A percentile compares a stretch with the other conserved stretches of the same genome.
phyloP scores from a whole-genome alignment of 2,329 filamentous ascomycete genomes.

The Penicillium concentricum region DNA sequence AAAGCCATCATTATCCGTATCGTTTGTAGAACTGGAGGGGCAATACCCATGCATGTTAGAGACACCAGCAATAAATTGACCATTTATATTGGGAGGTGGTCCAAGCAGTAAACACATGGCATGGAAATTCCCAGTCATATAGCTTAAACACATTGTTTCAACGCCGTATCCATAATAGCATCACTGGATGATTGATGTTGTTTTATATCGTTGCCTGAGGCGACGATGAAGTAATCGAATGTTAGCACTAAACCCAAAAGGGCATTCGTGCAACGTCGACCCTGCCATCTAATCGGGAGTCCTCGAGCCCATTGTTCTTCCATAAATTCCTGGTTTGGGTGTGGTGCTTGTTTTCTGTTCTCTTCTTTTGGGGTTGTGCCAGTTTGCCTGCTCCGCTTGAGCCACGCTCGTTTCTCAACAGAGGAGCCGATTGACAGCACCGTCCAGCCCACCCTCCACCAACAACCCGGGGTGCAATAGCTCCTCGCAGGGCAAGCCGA shows the following conservation, averaged over 20 bases:
- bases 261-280: constrained; percentile 17
- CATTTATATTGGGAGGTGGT: neutral
- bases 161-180: neutral
- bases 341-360: constrained; percentile 9
- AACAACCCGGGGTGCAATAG: constrained; percentile 1
- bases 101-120: too few relatives aligned
- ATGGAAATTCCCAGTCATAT: neutral
- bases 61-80: neutral
- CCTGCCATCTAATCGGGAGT: constrained; percentile 13
- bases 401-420: constrained; percentile 7
- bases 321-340: constrained; percentile 8
- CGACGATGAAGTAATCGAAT: constrained; percentile 11
- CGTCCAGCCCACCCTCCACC: constrained; percentile 5
- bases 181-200: neutral
- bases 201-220: constrained; percentile 5
- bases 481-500: constrained; percentile 2
- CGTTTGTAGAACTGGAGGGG: neutral
- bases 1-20: too few relatives aligned
- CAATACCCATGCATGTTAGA: neutral
- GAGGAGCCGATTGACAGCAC: constrained; percentile 2
- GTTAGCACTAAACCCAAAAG: constrained; percentile 17
- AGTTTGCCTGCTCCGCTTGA: constrained; percentile 3
- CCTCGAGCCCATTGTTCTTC: constrained; percentile 4
- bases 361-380: constrained; percentile 7
- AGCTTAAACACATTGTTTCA: neutral